Evolutionary conservation across 2,329 filamentous ascomycete species (phyloP).

Genomic region (Diaporthe helianthi): DNA sequence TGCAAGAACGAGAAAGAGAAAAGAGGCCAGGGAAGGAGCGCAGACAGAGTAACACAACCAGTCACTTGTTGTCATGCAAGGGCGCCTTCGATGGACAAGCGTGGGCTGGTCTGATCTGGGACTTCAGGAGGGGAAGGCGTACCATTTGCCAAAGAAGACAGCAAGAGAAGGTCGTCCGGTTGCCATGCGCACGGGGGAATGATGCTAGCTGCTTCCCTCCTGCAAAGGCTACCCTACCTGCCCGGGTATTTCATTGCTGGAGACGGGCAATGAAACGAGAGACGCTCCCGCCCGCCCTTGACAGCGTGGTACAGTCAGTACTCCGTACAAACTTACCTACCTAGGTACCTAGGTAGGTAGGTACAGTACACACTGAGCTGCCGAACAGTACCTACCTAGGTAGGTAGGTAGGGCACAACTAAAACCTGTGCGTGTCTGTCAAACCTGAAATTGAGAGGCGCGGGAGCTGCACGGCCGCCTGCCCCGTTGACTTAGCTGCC

Average conservation of each 20-base stretch:
- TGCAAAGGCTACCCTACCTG: not conserved
- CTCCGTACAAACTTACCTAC: too few species aligned
- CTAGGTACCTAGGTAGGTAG: too few species aligned
- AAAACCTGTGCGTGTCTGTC: not conserved
- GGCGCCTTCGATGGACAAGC: conserved; percentile 17
- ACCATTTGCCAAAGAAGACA: not conserved
- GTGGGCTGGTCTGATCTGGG: conserved; percentile 7
- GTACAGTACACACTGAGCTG: not conserved
- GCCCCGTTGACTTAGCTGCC: not conserved
- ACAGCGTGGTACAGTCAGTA: not conserved
- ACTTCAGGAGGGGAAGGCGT: conserved; percentile 11
- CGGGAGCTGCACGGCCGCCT: conserved; percentile 4
- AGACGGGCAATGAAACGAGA: conserved; percentile 23
- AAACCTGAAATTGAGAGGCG: conserved; percentile 25
- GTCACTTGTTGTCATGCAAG: conserved; percentile 18
- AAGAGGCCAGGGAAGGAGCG: conserved; percentile 14
- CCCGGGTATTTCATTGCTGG: not conserved
- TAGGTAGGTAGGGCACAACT: not conserved
- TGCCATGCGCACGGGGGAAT: conserved; percentile 26
- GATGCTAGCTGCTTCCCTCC: conserved; percentile 18
- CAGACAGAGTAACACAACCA: conserved; percentile 16
- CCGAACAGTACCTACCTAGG: too few species aligned
- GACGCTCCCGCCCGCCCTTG: conserved; percentile 22
- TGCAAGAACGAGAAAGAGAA: not conserved
- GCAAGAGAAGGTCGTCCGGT: conserved; percentile 8